Evolutionary conservation across 2,329 filamentous ascomycete genomes (phyloP), one percentile per base, ranked within the genome.

Genomic region (Ophiostoma sp.): DNA sequence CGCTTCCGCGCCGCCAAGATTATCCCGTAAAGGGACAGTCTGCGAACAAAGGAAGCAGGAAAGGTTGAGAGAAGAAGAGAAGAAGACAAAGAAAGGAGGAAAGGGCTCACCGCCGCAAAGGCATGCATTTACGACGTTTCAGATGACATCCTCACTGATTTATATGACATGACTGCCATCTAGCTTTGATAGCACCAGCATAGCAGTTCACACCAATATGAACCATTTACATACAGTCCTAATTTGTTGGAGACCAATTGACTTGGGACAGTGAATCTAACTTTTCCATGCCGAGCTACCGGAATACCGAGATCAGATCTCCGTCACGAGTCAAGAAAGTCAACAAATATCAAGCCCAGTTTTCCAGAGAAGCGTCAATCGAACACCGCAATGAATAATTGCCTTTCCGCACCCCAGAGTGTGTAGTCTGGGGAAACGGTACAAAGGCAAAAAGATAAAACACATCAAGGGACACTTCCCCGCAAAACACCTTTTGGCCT

Each of bases 1-100:
- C 77, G 80, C 19, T 80, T 81, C 74, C 76, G 76, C 70, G 75
- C 76, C 73, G 79, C 79, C 39, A 80, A 78, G 75, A 81, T 81
- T 45, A 80, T 81, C 69, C 79, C 79, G 2, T 80, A 78, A 72
- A 9, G 19, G 61, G n/a, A 2, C 22, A 12, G 33, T 42, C 1
- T 15, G 36, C 2, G 39, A 33, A 17, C n/a, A 19, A 28, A 15
- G 5, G 31, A 33, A 12, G n/a, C 5, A 17, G 3, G 33, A 61
- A 59, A 69, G 22, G 48, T 28, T n/a, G 28, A 22, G 25, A 25
- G 45, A 36, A n/a, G 28, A 12, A n/a, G 17, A 22, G 45, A n/a
- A 7, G 17, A 50, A 5, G 48, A n/a, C 7, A 19, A 55, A 25
- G 22, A 55, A 22, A 28, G 50, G 7, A 15, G 15, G 15, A 19